phyloP scores from a whole-genome alignment of 495 filamentous ascomycete species.

The Pyrenula massariospora region DNA sequence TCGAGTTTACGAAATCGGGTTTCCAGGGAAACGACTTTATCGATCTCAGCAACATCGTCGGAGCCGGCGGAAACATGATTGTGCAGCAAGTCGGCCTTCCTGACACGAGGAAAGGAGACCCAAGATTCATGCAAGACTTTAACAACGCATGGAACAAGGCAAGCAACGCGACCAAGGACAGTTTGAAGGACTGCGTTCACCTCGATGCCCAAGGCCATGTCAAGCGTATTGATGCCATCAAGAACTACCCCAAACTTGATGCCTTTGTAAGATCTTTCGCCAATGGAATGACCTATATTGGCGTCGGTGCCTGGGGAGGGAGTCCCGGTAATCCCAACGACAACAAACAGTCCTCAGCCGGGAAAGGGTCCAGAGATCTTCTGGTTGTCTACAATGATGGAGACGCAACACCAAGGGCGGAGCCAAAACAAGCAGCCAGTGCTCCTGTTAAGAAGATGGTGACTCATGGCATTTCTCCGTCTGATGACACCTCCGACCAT shows the following conservation, averaged over 20 bases:
- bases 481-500: neutral
- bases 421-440: slow-evolving; percentile 1
- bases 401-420: slow-evolving; percentile 17
- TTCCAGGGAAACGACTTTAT: slow-evolving; percentile 24
- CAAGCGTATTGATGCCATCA: slow-evolving; percentile 22
- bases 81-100: slow-evolving; percentile 26
- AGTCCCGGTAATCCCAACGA: slow-evolving; percentile 4
- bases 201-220: slow-evolving; percentile 20
- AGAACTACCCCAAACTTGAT: slow-evolving; percentile 21
- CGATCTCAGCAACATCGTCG: slow-evolving; percentile 27
- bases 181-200: slow-evolving; percentile 19
- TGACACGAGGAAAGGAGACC: slow-evolving; percentile 22
- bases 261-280: slow-evolving; percentile 25
- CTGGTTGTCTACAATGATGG: slow-evolving; percentile 25
- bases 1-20: slow-evolving; percentile 26
- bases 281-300: slow-evolving; percentile 28
- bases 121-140: slow-evolving; percentile 27
- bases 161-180: slow-evolving; percentile 13
- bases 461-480: neutral
- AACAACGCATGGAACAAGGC: slow-evolving; percentile 19
- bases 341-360: slow-evolving; percentile 13
- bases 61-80: slow-evolving; percentile 28
- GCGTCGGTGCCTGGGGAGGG: slow-evolving; percentile 25
- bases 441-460: neutral
- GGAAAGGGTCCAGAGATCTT: slow-evolving; percentile 24